phyloP scores from a whole-genome alignment of 768 basidiomycete genomes.

The Leccinum subgranulosum region DNA sequence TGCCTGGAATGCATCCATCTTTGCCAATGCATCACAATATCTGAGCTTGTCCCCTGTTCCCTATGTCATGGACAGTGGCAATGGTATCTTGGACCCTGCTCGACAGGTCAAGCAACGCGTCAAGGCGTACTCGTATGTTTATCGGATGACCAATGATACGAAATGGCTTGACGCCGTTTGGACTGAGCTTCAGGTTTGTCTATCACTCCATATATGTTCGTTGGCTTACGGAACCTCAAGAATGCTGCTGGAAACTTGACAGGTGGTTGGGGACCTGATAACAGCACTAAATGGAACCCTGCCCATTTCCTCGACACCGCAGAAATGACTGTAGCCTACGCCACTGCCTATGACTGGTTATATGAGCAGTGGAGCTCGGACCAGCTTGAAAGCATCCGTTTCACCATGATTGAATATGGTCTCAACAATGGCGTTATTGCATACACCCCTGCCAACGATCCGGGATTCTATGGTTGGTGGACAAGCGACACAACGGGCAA shows the following conservation, averaged over 20 bases:
- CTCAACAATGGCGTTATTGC: conserved; percentile 61
- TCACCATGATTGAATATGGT: conserved; percentile 75
- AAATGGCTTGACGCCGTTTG: conserved; percentile 86
- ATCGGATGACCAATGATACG: conserved; percentile 88
- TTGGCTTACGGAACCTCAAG: conserved; percentile 22
- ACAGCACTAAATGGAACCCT: conserved; percentile 77
- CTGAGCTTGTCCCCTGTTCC: conserved; percentile 56
- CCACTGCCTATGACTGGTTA: conserved; percentile 95
- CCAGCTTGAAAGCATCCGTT: conserved; percentile 67
- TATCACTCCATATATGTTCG: not conserved
- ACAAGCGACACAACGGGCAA: conserved; percentile 69
- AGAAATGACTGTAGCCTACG: conserved; percentile 88
- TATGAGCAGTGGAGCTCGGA: conserved; percentile 77
- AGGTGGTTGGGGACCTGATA: conserved; percentile 58
- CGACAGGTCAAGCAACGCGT: conserved; percentile 86
- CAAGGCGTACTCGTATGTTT: conserved; percentile 91
- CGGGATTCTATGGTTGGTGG: conserved; percentile 72
- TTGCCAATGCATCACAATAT: conserved; percentile 82
- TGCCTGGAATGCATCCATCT: conserved; percentile 89
- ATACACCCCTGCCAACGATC: conserved; percentile 39
- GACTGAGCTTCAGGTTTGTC: conserved; percentile 76
- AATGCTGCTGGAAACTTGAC: conserved; percentile 75
- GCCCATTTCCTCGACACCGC: conserved; percentile 89
- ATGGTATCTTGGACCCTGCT: conserved; percentile 89
- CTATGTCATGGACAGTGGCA: conserved; percentile 77